These are phyloP conservation scores for Xylaria sp. DNA, from an alignment of 2,329 filamentous ascomycete species.

Conservation along the genomic window DNA sequence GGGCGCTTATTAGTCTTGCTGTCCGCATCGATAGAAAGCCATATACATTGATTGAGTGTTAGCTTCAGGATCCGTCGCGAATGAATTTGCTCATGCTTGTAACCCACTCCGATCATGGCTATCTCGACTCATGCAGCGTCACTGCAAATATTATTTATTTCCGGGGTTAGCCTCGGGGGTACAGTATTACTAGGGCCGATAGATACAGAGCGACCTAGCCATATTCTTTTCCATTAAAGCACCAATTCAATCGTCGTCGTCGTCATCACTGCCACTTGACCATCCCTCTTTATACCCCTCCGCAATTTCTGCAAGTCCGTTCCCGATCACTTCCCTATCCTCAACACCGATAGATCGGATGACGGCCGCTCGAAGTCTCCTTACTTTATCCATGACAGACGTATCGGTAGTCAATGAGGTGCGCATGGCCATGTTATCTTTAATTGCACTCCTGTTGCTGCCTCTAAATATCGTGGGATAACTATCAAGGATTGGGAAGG, in stretches of 20 bases:
- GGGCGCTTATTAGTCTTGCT: conserved; percentile 28
- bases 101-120: background rate
- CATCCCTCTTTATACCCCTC: conserved; percentile 91
- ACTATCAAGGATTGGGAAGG: conserved; percentile 81
- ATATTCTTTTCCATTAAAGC: background rate
- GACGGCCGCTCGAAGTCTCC: conserved; percentile 67
- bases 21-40: background rate
- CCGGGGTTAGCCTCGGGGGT: background rate
- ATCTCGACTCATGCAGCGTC: background rate
- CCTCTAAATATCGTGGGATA: conserved; percentile 77
- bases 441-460: conserved; percentile 43
- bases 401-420: conserved; percentile 76
- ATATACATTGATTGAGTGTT: background rate
- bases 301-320: conserved; percentile 79
- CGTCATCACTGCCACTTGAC: conserved; percentile 76
- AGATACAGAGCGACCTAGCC: background rate
- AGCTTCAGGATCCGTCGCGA: background rate
- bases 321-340: conserved; percentile 82
- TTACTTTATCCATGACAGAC: conserved; percentile 71
- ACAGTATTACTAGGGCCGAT: background rate
- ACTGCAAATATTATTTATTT: background rate
- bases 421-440: conserved; percentile 53
- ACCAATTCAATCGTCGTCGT: conserved; percentile 57
- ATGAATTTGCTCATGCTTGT: background rate
- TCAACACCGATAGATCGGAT: conserved; percentile 70